These are phyloP conservation scores for Knoxia roxburghii DNA, from an alignment of 257 asterid species.

Conservation along the genomic window DNA sequence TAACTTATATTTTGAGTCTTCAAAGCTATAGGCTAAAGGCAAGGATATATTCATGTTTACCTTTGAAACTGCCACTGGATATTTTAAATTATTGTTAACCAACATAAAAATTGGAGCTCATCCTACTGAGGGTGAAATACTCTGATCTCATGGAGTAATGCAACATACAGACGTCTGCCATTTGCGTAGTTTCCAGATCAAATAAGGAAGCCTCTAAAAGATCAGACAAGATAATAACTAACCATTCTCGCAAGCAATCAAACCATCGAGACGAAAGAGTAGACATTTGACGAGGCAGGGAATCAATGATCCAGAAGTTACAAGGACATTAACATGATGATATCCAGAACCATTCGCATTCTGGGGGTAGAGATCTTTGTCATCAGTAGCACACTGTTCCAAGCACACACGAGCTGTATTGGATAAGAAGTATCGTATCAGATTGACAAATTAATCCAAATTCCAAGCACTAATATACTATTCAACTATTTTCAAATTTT, in stretches of 20 bases:
- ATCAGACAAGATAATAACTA: slow-evolving; percentile 22
- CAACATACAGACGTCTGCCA: background rate
- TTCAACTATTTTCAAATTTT: too few relatives aligned
- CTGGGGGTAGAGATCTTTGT: slow-evolving; percentile 28
- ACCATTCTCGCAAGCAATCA: slow-evolving; percentile 70
- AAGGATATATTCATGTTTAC: background rate
- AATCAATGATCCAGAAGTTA: slow-evolving; percentile 83
- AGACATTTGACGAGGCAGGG: slow-evolving; percentile 95
- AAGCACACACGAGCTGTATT: slow-evolving; percentile 69
- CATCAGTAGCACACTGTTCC: slow-evolving; percentile 70
- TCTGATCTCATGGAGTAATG: too few relatives aligned
- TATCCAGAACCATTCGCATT: slow-evolving; percentile 17
- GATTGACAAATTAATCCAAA: too few relatives aligned
- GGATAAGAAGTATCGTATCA: slow-evolving; percentile 1
- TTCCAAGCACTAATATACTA: too few relatives aligned
- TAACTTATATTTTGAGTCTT: background rate
- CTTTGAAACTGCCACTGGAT: background rate
- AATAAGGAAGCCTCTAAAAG: background rate
- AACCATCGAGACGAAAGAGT: slow-evolving; percentile 57
- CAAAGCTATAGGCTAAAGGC: background rate
- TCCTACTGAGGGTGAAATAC: too few relatives aligned
- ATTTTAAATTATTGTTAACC: too few relatives aligned
- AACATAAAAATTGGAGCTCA: background rate
- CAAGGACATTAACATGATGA: slow-evolving; percentile 70
- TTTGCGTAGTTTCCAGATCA: background rate